A percentile compares a stretch with the other conserved stretches of the same genome.
These are phyloP conservation scores for Psidium friedrichsthalianum DNA, from an alignment of 345 rosid genomes.

Conservation along the genomic window DNA sequence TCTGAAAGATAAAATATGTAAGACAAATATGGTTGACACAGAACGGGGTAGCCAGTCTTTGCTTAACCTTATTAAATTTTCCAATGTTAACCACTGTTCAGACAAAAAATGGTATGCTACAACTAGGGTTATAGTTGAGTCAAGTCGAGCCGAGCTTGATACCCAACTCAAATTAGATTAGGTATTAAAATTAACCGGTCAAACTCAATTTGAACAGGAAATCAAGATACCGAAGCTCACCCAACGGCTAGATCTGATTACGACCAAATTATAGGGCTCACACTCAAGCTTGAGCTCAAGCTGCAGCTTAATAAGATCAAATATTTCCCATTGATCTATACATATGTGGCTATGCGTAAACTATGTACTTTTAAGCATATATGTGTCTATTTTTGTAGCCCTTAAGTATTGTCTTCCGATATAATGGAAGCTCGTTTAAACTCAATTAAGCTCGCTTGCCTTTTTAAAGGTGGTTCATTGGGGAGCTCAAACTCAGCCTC, in stretches of 20 bases:
- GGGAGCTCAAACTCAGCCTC: background rate
- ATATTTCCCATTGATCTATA: background rate
- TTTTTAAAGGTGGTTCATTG: background rate
- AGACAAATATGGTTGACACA: background rate
- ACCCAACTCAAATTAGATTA: background rate
- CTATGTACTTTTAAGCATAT: background rate
- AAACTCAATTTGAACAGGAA: no score
- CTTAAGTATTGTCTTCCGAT: no score
- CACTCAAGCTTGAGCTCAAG: background rate
- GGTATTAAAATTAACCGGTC: background rate
- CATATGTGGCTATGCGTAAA: background rate
- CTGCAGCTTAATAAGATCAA: background rate
- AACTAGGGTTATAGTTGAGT: no score
- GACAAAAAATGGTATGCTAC: background rate
- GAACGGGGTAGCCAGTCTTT: background rate
- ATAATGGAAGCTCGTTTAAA: background rate
- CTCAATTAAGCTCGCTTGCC: background rate
- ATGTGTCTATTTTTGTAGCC: background rate
- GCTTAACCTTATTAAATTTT: background rate
- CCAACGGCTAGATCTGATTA: background rate
- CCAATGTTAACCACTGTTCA: background rate
- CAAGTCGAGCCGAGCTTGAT: background rate
- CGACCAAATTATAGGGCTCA: background rate
- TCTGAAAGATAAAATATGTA: background rate
- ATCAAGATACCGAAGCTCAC: background rate